A percentile compares a stretch with the other conserved stretches of the same genome.
phyloP scores from a whole-genome alignment of 2,329 filamentous ascomycete species.

The Xylaria sp. region DNA sequence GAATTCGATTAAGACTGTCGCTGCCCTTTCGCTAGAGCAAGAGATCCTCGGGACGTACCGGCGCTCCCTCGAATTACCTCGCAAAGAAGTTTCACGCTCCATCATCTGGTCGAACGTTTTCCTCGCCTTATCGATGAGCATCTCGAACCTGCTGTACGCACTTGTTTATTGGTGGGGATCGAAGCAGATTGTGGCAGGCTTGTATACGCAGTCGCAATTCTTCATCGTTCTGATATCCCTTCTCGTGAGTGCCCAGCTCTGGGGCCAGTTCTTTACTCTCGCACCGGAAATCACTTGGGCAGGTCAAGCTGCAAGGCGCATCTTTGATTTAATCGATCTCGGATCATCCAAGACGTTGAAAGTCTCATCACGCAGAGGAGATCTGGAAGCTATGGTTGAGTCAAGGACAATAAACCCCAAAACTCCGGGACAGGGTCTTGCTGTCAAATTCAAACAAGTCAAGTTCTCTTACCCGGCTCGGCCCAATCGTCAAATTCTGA shows the following conservation, averaged over 20 bases:
- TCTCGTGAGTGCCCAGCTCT: conserved; percentile 74
- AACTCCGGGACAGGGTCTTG: conserved; percentile 36
- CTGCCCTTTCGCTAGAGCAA: conserved; percentile 59
- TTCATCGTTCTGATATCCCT: conserved; percentile 75
- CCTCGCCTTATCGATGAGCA: conserved; percentile 64
- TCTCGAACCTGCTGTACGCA: conserved; percentile 72
- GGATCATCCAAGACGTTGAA: conserved; percentile 39
- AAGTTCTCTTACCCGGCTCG: conserved; percentile 67
- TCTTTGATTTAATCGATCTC: conserved; percentile 58
- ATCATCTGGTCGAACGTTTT: conserved; percentile 61
- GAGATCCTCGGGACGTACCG: conserved; percentile 60
- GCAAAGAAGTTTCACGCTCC: conserved; percentile 59
- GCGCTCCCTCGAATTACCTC: conserved; percentile 54
- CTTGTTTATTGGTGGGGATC: conserved; percentile 84
- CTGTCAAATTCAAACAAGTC: conserved; percentile 60
- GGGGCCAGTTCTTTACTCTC: conserved; percentile 76
- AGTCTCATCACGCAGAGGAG: conserved; percentile 22
- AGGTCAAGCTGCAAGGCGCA: conserved; percentile 62
- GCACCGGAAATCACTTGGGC: conserved; percentile 77
- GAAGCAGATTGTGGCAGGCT: conserved; percentile 69
- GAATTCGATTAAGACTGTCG: conserved; percentile 67
- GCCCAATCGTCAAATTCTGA: conserved; percentile 57
- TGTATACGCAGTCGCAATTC: conserved; percentile 70
- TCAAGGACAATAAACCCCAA: conserved; percentile 26
- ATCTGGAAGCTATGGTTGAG: conserved; percentile 39